Evolutionary conservation across 2,329 filamentous ascomycete genomes (phyloP).

Genomic region (Acrocalymma vagum): DNA sequence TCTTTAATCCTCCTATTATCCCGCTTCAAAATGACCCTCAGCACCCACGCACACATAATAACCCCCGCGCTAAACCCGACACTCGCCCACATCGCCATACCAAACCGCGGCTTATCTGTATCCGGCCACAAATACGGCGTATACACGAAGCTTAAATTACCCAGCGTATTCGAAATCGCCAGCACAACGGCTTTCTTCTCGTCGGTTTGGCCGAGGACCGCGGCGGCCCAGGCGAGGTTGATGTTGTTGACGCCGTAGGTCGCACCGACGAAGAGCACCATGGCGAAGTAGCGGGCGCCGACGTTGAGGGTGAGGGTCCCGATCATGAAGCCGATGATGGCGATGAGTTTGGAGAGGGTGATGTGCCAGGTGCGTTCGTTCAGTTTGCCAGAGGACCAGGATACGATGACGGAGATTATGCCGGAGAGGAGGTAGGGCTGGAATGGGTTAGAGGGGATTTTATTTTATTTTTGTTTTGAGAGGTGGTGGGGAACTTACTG

Average conservation of each 20-base stretch:
- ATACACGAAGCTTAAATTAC: slow-evolving; percentile 50
- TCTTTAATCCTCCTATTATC: slow-evolving; percentile 27
- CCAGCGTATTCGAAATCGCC: slow-evolving; percentile 51
- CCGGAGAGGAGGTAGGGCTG: slow-evolving; percentile 44
- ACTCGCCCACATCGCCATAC: slow-evolving; percentile 26
- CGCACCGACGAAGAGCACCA: slow-evolving; percentile 41
- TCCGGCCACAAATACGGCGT: slow-evolving; percentile 35
- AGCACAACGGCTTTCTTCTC: slow-evolving; percentile 52
- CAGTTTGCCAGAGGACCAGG: slow-evolving; percentile 33
- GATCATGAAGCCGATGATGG: slow-evolving; percentile 41
- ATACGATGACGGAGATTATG: slow-evolving; percentile 25
- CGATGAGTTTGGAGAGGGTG: slow-evolving; percentile 30
- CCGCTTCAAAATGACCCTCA: slow-evolving; percentile 19
- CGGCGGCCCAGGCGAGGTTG: slow-evolving; percentile 50
- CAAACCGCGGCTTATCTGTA: slow-evolving; percentile 24
- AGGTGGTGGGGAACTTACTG: slow-evolving; percentile 30
- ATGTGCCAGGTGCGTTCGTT: slow-evolving; percentile 46
- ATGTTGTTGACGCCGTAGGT: slow-evolving; percentile 43
- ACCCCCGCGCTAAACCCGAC: slow-evolving; percentile 27
- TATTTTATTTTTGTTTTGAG: slow-evolving; percentile 22
- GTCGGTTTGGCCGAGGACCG: slow-evolving; percentile 48
- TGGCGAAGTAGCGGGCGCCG: slow-evolving; percentile 40
- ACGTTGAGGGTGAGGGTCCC: slow-evolving; percentile 32
- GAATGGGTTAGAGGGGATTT: too few relatives aligned
- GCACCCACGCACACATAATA: slow-evolving; percentile 20